Conservation (phyloP, 352 stramenopile species). For the Phytophthora pistaciae region DNA sequence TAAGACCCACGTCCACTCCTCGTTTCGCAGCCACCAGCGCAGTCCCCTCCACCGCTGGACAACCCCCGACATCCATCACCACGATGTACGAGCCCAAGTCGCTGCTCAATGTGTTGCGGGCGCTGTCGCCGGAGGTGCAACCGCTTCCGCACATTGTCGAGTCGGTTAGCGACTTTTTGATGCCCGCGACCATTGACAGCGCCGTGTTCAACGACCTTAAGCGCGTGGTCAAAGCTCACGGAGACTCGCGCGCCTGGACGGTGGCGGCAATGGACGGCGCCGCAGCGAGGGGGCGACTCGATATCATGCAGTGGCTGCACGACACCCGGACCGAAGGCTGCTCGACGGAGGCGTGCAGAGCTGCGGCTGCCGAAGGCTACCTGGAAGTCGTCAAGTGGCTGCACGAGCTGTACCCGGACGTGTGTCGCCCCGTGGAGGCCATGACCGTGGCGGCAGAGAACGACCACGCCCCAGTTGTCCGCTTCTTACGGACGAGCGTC, state of each 20-base stretch:
- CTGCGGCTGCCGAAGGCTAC: conserved; percentile 1
- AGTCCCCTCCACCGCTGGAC: neutral
- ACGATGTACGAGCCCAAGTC: conserved; percentile 19
- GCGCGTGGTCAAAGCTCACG: conserved; percentile 10
- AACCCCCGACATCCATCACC: neutral
- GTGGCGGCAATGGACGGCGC: conserved; percentile 22
- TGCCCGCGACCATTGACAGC: conserved; percentile 16
- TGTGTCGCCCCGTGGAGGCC: conserved; percentile 9
- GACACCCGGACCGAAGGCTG: conserved; percentile 13
- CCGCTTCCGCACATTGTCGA: conserved; percentile 17
- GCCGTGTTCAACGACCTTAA: conserved; percentile 24
- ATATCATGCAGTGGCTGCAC: conserved; percentile 25
- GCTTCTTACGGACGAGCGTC: conserved; percentile 15
- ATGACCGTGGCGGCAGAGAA: conserved; percentile 13
- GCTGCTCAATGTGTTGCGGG: conserved; percentile 12
- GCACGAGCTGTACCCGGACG: conserved; percentile 8
- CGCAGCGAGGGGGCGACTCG: conserved; percentile 13
- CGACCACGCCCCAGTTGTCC: conserved; percentile 11
- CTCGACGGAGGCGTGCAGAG: neutral
- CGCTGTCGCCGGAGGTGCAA: conserved; percentile 7
- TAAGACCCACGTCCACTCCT: conserved; percentile 11
- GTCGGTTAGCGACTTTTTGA: conserved; percentile 17
- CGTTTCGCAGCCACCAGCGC: neutral
- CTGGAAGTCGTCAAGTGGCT: conserved; percentile 28
- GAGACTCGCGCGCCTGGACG: conserved; percentile 7